phyloP scores from a whole-genome alignment of 2,329 filamentous ascomycete genomes.

The Gyromitra esculenta region DNA sequence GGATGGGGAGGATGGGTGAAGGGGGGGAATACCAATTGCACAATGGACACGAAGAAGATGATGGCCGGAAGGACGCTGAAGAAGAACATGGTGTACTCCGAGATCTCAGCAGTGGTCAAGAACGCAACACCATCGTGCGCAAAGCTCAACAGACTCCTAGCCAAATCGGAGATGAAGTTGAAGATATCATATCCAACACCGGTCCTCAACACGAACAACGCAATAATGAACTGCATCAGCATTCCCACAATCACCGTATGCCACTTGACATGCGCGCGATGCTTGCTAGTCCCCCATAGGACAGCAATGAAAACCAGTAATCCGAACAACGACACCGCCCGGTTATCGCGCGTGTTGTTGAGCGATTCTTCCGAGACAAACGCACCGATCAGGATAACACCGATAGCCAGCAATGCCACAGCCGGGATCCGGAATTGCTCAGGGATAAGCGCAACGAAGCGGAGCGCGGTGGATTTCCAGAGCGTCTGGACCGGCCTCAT shows the following conservation, averaged over 20 bases:
- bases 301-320: slow-evolving; percentile 73
- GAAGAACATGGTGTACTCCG: slow-evolving; percentile 73
- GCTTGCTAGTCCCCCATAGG: slow-evolving; percentile 76
- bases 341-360: slow-evolving; percentile 82
- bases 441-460: slow-evolving; percentile 71
- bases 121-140: slow-evolving; percentile 78
- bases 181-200: slow-evolving; percentile 88
- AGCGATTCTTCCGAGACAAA: slow-evolving; percentile 76
- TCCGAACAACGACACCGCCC: slow-evolving; percentile 82
- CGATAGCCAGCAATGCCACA: slow-evolving; percentile 72
- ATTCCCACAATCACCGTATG: slow-evolving; percentile 88
- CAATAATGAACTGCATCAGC: slow-evolving; percentile 86
- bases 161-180: slow-evolving; percentile 81
- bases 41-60: slow-evolving; percentile 95
- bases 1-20: too few species aligned
- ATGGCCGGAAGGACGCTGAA: slow-evolving; percentile 85
- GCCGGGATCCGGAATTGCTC: slow-evolving; percentile 71
- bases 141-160: slow-evolving; percentile 78
- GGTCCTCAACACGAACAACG: slow-evolving; percentile 86
- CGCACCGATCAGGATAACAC: slow-evolving; percentile 78
- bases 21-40: slow-evolving; percentile 69
- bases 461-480: slow-evolving; percentile 73
- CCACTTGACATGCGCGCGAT: slow-evolving; percentile 73
- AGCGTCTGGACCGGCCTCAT: slow-evolving; percentile 72
- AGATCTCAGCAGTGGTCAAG: slow-evolving; percentile 67